phyloP scores from a whole-genome alignment of 192 early-diverging fungal genomes.

The Backusella westeae region DNA sequence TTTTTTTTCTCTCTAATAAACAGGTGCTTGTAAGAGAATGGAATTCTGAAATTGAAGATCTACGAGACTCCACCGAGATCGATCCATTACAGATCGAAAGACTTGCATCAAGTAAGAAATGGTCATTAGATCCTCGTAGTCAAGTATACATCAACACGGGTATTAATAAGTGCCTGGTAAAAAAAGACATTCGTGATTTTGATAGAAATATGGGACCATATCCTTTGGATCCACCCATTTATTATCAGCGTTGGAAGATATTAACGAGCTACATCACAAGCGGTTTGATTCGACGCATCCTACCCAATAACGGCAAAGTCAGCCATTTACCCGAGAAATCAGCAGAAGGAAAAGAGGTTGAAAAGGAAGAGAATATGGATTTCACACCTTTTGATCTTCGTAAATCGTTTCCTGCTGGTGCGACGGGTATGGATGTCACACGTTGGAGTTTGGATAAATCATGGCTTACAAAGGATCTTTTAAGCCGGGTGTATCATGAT shows the following conservation, averaged over 20 bases:
- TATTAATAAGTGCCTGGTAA: not conserved
- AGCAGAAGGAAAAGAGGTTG: slow-evolving; percentile 12
- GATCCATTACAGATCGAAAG: slow-evolving; percentile 63
- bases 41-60: slow-evolving; percentile 72
- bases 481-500: slow-evolving; percentile 43
- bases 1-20: not conserved
- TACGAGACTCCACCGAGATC: slow-evolving; percentile 50
- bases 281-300: slow-evolving; percentile 24
- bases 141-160: not conserved
- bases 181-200: slow-evolving; percentile 74
- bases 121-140: not conserved
- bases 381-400: slow-evolving; percentile 82
- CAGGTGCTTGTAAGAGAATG: slow-evolving; percentile 83
- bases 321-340: slow-evolving; percentile 32
- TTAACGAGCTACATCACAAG: slow-evolving; percentile 68
- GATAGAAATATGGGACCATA: slow-evolving; percentile 83
- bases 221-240: slow-evolving; percentile 64
- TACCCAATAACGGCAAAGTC: slow-evolving; percentile 31
- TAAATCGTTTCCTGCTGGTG: slow-evolving; percentile 75
- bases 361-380: slow-evolving; percentile 31
- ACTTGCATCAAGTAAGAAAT: slow-evolving; percentile 55
- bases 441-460: slow-evolving; percentile 88
- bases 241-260: slow-evolving; percentile 74
- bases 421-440: slow-evolving; percentile 63
- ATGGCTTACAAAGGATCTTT: slow-evolving; percentile 67